Evolutionary conservation across 1,139 yeast species (phyloP), one percentile per base, ranked within the genome.

Genomic region (Saccharomyces hybrid): DNA sequence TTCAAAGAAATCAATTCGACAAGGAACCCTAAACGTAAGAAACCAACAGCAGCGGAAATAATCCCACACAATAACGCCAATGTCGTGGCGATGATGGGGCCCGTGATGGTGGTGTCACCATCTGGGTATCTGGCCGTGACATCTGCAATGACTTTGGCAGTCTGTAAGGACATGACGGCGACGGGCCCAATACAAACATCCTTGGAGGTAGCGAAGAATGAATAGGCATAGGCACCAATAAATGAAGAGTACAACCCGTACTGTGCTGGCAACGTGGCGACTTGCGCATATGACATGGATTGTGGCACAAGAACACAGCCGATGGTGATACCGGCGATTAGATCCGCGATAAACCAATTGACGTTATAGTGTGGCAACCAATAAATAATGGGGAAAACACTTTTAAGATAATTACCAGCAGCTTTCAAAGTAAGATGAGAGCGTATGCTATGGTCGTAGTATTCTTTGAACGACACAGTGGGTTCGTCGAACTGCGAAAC

Each of bases 121-220:
- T 51, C 54, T 1, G 80, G 77, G 19, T 57, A 57, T 58, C 75
- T 74, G 48, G 71, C 76, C 58, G 81, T 80, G 11, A 90, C 95
- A 54, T 77, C 76, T 32, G 81, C 79, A 55, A 90, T 78, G 52
- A 88, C 91, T 68, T 86, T 88, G 50, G 91, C 83, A 31, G 88
- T 90, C 70, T 90, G 91, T 61, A 83, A 71, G 12, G 96, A 88
- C 96, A 91, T 90, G 58, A 91, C 97, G 2, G 98, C 98, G 44
- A 91, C 98, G 4, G 98, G 97, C 32, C 97, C 98, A 64, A 91
- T 90, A 58, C 95, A 86, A 49, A 91, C 96, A 76, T 91, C 98
- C 72, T 90, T 91, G 19, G 96, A 87, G 16, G 97, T 91, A 14
- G 97, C 98, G 70, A 91, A 91, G 64, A 90, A 80, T 51, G 95